Evolutionary conservation across 352 stramenopile species (phyloP), one percentile per base, ranked within the genome.

Genomic region (Globisporangium heterothallicum): DNA sequence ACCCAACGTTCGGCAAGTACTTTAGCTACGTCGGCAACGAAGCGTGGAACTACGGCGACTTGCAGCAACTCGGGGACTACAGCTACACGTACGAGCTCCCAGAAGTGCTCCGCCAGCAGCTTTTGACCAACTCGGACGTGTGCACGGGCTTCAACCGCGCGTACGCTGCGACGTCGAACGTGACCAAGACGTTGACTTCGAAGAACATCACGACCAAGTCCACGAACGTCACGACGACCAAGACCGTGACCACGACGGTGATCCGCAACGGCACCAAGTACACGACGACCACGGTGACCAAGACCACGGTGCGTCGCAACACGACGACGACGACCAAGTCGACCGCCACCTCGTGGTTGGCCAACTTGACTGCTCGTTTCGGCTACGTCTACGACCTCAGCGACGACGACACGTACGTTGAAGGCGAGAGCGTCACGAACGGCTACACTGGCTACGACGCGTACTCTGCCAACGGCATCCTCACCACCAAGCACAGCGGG

Each of bases 31-130:
- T 83, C 4, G 72, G 75, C 25, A 71, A 65, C 48, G 65, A 78
- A 19, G 74, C 73, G 44, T 81, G 71, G 69, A 74, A 84, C 58
- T 84, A 84, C 55, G 74, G 47, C 14, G 75, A 86, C 56, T 68
- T 80, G 19, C 58, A 69, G 48, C 66, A 78, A 60, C 71, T 88
- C n/a, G 75, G 72, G 14, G 70, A 86, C 56, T 84, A 80, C 59
- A 76, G 71, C 58, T 89, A 89, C 73, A 72, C 67, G 60, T 89
- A 89, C 63, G 60, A 86, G 54, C 53, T 88, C 16, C 74, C 77
- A 4, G 66, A 74, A 42, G 48, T 86, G 25, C 60, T 86, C 41
- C 70, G 62, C 44, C 74, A 82, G 46, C 76, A 85, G 62, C 53
- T 87, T 27, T 48, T 87, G 43, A 83, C 62, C 53, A 87, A 87